Evolutionary conservation across 2,329 filamentous ascomycete species (phyloP), one percentile per base, ranked within the genome.

Genomic region (Xylaria polymorpha): DNA sequence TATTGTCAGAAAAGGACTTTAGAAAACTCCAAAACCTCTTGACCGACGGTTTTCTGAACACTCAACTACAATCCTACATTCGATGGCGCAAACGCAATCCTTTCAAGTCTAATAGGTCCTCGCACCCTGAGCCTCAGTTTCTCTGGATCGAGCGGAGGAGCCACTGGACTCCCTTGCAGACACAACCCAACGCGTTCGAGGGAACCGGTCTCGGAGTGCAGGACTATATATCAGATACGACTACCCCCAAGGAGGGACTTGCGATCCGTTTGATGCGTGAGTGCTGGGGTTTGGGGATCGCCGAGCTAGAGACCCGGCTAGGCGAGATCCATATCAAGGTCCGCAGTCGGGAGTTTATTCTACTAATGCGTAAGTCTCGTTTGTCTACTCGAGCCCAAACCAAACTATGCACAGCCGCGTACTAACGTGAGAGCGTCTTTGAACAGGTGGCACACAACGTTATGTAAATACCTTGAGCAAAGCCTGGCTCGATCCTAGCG

Each of bases 231-330:
- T 56, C 72, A 56, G 71, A 69, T 15, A 66, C 66, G 1, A 77
- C 73, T 43, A 72, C 73, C 15, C 72, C 73, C 4, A 89, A 88
- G 74, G 75, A 81, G 46, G 79, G 71, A 35, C 74, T 83, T 12
- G 83, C 79, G 0, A 69, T 83, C 18, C 78, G 77, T 64, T 77
- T 89, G 62, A 79, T 89, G 79, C 80, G 81, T 14, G 77, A 81
- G 29, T 83, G 81, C 67, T 89, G 87, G 87, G 81, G 79, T 3
- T 71, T 89, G n/a, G 80, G 83, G 9, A 81, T 84, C 2, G 79
- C 81, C 63, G 84, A 87, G 70, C 74, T 85, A 18, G 74, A 82
- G 15, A 79, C 82, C 22, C 79, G 79, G 6, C 74, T 82, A 3
- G 87, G 86, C 6, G 77, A 79, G 39, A 74, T 81, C 1, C 77